Base-by-base conservation (phyloP, 1,139 yeast genomes). In the Pichia terricola region DNA sequence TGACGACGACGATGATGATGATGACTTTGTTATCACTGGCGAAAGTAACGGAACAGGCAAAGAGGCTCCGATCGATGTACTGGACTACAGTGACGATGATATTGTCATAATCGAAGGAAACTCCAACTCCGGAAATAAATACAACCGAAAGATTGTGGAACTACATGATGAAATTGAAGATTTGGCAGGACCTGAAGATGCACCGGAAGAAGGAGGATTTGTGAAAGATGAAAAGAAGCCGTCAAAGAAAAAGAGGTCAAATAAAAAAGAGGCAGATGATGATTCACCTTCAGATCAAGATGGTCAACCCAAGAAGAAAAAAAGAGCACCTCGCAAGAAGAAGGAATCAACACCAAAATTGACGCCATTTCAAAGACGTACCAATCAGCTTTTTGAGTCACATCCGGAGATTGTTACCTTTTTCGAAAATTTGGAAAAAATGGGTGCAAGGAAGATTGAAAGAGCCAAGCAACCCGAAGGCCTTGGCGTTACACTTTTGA, bases 361-460 rank as follows among this genome's bases (percentile, higher is more conserved):
- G 3, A 79, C 89, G 0, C 79, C 81, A 37, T 81, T 74, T 61
- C 77, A 81, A 40, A 66, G 89, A 44, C 71, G 76, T 53, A 85
- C 95, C 2, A 70, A 69, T 36, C 75, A 72, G 48, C 67, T 91
- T 30, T 83, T 72, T 56, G 82, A 76, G 39, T 69, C 76, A 45
- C 97, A 91, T 60, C 96, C 96, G 0, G 79, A 84, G 43, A 68
- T 91, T 42, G 71, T 72, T 49, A 77, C 75, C 38, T 84, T 86
- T 2, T 89, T 91, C 58, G 77, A 82, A 0, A 73, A 76, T 47
- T 67, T 91, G 45, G 77, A 70, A 39, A 63, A 68, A 2, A 62
- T 72, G 4, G 74, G 76, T 2, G 59, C 60, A 16, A 75, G 79
- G 26, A 67, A 64, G 26, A 77, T 79, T 0, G 77, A 73, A 48